Base-by-base conservation (phyloP, 768 basidiomycete species). In the Fistulinella prunicolor region DNA sequence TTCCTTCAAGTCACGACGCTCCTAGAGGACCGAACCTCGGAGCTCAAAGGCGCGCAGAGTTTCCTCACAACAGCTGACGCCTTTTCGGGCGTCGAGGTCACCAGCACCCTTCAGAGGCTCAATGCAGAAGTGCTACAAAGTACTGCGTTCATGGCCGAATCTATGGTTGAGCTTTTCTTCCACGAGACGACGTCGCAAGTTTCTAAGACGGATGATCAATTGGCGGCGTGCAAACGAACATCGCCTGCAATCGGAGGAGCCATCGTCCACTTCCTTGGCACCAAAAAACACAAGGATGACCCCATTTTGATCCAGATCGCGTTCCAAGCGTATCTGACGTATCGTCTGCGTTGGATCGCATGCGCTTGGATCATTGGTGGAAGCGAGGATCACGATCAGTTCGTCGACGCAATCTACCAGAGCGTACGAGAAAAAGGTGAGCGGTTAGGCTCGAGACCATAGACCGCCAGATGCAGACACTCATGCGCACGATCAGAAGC, bases 81-180 rank as follows among this genome's bases (percentile, higher is more conserved):
- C 0, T 62, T 72, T 38, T 73, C 79, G 4, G 71, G 70, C 4
- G 70, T 70, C 6, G 78, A 83, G 26, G 70, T 80, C 13, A 63
- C 72, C 23, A 58, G 50, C 3, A 70, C 75, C 54, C 61, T 81
- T 13, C 69, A 73, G 39, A 63, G 65, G 14, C 59, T 82, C n/a
- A 76, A 80, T 42, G 60, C 73, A 7, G 72, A 73, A 49, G 74
- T 79, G 24, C 70, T 70, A 26, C 77, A 81, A 54, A 71, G 70
- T 14, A 74, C 78, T 2, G 73, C 75, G 0, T 69, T 65, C 46
- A 70, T 80, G 47, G 71, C 78, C 1, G 78, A 79, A 47, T 57
- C 70, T 28, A 68, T 80, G 47, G 70, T 75, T 2, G 77, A 78
- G 39, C 42, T 68, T 1, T 73, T 74, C 60, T 62, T 58, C 9